Evolutionary conservation across 345 rosid species (phyloP), one percentile per base, ranked within the genome.

Genomic region (Acer campestre): DNA sequence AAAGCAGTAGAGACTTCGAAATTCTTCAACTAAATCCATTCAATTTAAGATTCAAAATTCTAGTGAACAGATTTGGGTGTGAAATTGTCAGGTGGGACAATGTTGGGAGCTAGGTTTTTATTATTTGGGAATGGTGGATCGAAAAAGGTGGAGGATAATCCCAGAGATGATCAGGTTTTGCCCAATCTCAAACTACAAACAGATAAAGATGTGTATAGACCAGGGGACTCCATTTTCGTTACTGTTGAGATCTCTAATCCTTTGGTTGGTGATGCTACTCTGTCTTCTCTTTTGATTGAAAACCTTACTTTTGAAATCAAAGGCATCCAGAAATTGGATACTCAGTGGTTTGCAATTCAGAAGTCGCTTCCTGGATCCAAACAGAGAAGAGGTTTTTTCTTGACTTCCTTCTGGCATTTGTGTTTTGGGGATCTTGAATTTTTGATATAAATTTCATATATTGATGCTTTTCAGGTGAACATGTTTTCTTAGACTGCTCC

Each of bases 321-420:
- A 87, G 99, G 98, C 62, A 83, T 96, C 4, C 90, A 94, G 86
- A 94, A 91, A 82, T 84, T 94, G 88, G 98, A 96, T 55, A 22
- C 80, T 75, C 95, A 91, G 62, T 96, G 94, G 97, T 96, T 89
- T 77, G 85, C 92, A 42, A 89, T 95, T 55, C 97, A 85, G 82
- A 94, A 89, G 75, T 89, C 88, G 1, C 61, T 84, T 59, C 82
- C 90, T 25, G 94, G 92, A 78, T 86, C 90, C 73, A 90, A 81
- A 74, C 91, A 85, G 70, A 84, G 88, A 77, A 87, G 93, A 91
- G 98, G 98, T 95, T 80, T 18, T 67, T 38, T 42, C 46, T 42
- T 42, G 46, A 42, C 29, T 40, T 4, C 18, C 25, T 70, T 4
- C 20, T 70, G 9, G 20, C 12, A 42, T 31, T 11, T 42, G 18